Percentiles rank a stretch among this genome's conserved stretches.
Conservation (phyloP, 371 early-diverging fungal genomes). For the Actinomortierella wolfii region DNA sequence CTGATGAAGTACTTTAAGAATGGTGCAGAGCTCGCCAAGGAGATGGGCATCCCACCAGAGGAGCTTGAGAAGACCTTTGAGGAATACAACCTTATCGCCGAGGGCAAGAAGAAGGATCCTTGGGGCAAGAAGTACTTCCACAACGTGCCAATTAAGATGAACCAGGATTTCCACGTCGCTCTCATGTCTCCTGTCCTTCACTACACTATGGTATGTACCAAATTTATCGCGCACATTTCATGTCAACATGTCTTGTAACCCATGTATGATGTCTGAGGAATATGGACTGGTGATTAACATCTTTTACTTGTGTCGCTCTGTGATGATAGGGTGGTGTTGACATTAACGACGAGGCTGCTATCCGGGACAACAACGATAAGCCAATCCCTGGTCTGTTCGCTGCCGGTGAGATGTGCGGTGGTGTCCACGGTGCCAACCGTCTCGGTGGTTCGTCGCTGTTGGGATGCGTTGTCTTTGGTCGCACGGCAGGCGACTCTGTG, state of each 20-base stretch:
- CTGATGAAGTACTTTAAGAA: conserved; percentile 81
- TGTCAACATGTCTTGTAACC: no score
- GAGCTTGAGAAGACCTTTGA: conserved; percentile 78
- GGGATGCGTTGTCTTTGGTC: conserved; percentile 96
- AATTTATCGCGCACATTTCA: no score
- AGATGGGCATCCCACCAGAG: conserved; percentile 73
- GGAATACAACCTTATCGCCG: conserved; percentile 81
- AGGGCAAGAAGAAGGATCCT: conserved; percentile 73
- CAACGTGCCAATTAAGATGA: conserved; percentile 75
- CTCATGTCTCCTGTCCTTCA: conserved; percentile 92
- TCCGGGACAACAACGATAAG: conserved; percentile 61
- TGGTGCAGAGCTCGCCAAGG: conserved; percentile 80
- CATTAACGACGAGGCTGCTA: conserved; percentile 80
- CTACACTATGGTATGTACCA: conserved; percentile 83
- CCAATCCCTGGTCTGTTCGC: conserved; percentile 89
- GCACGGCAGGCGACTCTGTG: conserved; percentile 87
- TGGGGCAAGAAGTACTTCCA: conserved; percentile 94
- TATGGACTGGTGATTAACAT: no score
- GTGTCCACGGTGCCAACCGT: conserved; percentile 85
- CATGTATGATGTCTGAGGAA: no score
- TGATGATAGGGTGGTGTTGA: conserved; percentile 83
- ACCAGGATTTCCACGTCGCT: conserved; percentile 82
- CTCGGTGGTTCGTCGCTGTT: conserved; percentile 87
- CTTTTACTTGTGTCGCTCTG: no score
- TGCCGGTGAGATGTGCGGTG: conserved; percentile 90